A percentile compares a stretch with the other conserved stretches of the same genome.
Conservation (phyloP, 768 basidiomycete genomes). For the Lactarius trivialis region DNA sequence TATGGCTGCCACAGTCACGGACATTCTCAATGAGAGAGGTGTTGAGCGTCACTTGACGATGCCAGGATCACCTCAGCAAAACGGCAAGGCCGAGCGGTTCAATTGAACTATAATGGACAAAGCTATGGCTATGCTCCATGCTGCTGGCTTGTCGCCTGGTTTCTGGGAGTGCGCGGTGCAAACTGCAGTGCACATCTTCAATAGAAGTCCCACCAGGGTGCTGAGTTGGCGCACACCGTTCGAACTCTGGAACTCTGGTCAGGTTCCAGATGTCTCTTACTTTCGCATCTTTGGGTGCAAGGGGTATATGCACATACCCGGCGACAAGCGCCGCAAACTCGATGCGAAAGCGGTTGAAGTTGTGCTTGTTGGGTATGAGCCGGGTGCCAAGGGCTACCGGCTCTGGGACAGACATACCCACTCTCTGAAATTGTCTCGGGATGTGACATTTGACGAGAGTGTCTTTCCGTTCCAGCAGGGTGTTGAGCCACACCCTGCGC, state of each 20-base stretch:
- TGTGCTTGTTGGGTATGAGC: slow-evolving; percentile 1
- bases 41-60: slow-evolving; percentile 25
- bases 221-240: slow-evolving; percentile 26
- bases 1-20: slow-evolving; percentile 30
- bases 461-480: too few relatives aligned
- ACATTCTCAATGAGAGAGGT: slow-evolving; percentile 32
- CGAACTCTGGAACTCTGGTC: slow-evolving; percentile 4
- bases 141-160: slow-evolving; percentile 30
- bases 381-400: too few relatives aligned
- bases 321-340: neutral
- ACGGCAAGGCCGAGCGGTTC: too few relatives aligned
- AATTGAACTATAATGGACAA: too few relatives aligned
- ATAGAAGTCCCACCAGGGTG: slow-evolving; percentile 28
- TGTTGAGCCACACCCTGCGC: too few relatives aligned
- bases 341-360: neutral
- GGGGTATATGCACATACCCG: slow-evolving; percentile 12
- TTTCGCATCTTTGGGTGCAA: slow-evolving; percentile 12
- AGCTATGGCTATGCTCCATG: slow-evolving; percentile 31
- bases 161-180: slow-evolving; percentile 37
- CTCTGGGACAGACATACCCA: too few relatives aligned
- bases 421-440: too few relatives aligned
- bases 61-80: too few relatives aligned
- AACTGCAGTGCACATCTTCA: slow-evolving; percentile 35
- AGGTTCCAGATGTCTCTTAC: slow-evolving; percentile 15
- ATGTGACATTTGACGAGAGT: too few relatives aligned